Conservation (phyloP, 129 eudicot species). For the sunflower (Helianthus annuus) region DNA sequence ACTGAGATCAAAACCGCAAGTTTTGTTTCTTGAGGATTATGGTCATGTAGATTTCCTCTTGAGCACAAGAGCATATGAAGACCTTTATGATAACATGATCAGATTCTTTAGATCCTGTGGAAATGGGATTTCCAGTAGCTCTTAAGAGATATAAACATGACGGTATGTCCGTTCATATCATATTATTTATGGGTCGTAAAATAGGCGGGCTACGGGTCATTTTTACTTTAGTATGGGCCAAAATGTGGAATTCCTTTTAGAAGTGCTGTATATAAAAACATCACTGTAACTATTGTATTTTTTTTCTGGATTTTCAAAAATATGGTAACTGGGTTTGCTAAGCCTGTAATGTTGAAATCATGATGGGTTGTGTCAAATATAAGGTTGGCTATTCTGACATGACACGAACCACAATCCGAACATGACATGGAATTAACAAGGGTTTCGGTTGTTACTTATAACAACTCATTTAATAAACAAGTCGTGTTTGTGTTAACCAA, state of each 20-base stretch:
- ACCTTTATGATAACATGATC: slow-evolving; percentile 72
- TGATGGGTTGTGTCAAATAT: too few species aligned
- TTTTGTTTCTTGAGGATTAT: slow-evolving; percentile 75
- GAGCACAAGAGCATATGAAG: slow-evolving; percentile 61
- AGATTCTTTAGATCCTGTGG: slow-evolving; percentile 61
- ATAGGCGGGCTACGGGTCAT: background rate
- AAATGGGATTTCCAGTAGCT: slow-evolving; percentile 31
- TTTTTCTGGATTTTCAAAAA: background rate
- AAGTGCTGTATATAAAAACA: background rate
- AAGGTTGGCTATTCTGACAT: too few species aligned
- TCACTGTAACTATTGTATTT: background rate
- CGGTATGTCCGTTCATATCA: background rate
- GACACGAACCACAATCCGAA: too few species aligned
- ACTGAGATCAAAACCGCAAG: slow-evolving; percentile 55
- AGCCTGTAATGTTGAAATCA: too few species aligned
- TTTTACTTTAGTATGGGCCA: background rate
- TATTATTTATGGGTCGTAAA: background rate
- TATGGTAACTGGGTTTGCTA: too few species aligned
- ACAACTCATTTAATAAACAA: too few species aligned
- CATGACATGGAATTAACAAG: too few species aligned
- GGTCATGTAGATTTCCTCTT: slow-evolving; percentile 88
- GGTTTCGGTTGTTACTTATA: too few species aligned
- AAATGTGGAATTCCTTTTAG: background rate
- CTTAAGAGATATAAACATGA: slow-evolving; percentile 22
- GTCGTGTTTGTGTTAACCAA: too few species aligned